phyloP scores from a whole-genome alignment of 2,329 filamentous ascomycete species.

The Trichoderma sp. region DNA sequence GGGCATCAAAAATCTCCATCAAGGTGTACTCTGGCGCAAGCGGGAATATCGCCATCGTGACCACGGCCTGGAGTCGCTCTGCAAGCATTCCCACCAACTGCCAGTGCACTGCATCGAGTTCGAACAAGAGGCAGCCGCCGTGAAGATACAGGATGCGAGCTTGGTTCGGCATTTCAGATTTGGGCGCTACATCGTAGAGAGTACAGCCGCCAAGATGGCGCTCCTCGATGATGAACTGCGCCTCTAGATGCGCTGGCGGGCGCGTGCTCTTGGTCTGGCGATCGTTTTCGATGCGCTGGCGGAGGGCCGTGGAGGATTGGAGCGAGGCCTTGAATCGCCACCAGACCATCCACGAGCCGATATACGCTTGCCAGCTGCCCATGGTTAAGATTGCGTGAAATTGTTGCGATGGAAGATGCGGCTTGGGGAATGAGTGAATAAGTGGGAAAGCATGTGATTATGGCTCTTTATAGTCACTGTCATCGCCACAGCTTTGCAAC shows the following conservation, averaged over 20 bases:
- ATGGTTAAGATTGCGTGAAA: background rate
- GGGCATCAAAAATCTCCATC: constrained; percentile 40
- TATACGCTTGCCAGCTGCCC: constrained; percentile 35
- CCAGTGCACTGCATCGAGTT: constrained; percentile 39
- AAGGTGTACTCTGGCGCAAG: constrained; percentile 40
- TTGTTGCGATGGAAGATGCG: background rate
- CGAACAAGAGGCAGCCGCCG: constrained; percentile 41
- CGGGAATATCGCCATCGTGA: constrained; percentile 42
- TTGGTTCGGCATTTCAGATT: constrained; percentile 37
- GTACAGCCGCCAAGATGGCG: constrained; percentile 30
- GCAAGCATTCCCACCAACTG: constrained; percentile 36
- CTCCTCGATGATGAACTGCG: constrained; percentile 37
- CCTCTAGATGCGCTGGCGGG: constrained; percentile 36
- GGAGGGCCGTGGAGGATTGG: constrained; percentile 35
- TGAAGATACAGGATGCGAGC: constrained; percentile 41
- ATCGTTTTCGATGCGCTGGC: constrained; percentile 34
- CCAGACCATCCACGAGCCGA: constrained; percentile 38
- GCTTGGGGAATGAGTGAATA: background rate
- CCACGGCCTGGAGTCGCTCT: constrained; percentile 38
- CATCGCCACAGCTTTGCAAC: background rate
- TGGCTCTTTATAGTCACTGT: background rate
- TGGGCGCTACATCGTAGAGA: constrained; percentile 40
- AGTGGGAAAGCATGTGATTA: background rate
- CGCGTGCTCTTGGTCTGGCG: constrained; percentile 32
- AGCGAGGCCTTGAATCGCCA: constrained; percentile 36